Evolutionary conservation across 2,329 filamentous ascomycete species (phyloP).

Genomic region (Pseudocercospora musae): DNA sequence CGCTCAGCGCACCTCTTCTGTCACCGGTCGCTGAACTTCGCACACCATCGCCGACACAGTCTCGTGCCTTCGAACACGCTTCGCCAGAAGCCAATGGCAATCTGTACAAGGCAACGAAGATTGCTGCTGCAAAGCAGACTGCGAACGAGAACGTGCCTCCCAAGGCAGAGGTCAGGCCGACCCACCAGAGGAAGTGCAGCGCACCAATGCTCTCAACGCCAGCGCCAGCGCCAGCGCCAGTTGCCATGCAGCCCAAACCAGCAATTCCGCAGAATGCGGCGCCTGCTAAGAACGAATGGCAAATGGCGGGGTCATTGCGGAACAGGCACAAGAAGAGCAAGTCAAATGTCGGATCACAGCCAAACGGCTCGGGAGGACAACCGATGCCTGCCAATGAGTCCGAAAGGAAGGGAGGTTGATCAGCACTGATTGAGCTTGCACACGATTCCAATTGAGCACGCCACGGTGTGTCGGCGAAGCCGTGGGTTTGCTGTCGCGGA

Average conservation of each 20-base stretch:
- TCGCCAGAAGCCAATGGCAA: conserved; percentile 28
- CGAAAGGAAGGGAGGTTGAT: conserved; percentile 46
- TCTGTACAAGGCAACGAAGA: conserved; percentile 29
- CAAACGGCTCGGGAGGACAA: conserved; percentile 34
- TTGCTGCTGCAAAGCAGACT: conserved; percentile 30
- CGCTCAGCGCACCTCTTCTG: conserved; percentile 44
- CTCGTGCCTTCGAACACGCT: conserved; percentile 51
- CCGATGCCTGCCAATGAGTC: conserved; percentile 43
- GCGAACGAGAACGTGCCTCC: conserved; percentile 24
- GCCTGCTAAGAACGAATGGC: conserved; percentile 26
- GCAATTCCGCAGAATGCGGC: conserved; percentile 2
- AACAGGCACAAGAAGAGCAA: conserved; percentile 38
- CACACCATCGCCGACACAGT: conserved; percentile 66
- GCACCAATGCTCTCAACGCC: conserved; percentile 17
- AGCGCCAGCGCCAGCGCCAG: conserved; percentile 9
- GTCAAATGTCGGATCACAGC: conserved; percentile 20
- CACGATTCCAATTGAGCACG: background rate
- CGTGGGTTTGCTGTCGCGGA: background rate
- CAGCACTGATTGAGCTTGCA: background rate
- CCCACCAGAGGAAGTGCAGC: conserved; percentile 28
- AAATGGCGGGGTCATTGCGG: conserved; percentile 24
- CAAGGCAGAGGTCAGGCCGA: conserved; percentile 8
- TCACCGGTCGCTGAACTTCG: conserved; percentile 72
- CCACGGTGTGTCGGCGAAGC: background rate
- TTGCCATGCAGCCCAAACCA: conserved; percentile 2